Conservation (phyloP, 495 filamentous ascomycete species). For the Parathielavia appendiculata region DNA sequence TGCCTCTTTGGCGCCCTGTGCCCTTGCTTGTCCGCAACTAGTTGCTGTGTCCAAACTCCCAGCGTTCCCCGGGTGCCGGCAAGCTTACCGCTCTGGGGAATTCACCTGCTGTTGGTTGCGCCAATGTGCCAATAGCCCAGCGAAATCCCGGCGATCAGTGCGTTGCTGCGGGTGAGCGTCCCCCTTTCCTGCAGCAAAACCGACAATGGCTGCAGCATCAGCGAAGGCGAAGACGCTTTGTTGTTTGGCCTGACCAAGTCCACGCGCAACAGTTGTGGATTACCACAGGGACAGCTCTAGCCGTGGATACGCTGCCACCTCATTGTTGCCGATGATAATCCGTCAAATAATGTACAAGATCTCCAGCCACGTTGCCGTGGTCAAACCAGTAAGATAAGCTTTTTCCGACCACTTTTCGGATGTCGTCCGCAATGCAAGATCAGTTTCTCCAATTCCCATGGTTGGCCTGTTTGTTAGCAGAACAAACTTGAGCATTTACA, state of each 20-base stretch:
- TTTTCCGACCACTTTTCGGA: too few species aligned
- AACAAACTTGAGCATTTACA: too few species aligned
- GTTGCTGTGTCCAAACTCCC: not conserved
- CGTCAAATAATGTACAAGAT: too few species aligned
- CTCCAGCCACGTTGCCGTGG: too few species aligned
- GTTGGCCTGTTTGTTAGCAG: too few species aligned
- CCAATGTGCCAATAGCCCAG: not conserved
- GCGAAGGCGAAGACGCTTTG: conserved; percentile 16
- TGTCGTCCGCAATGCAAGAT: too few species aligned
- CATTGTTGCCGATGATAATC: too few species aligned
- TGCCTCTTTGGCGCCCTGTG: not conserved
- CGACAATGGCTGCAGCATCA: conserved; percentile 28
- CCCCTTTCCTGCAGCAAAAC: conserved; percentile 12
- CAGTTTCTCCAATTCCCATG: too few species aligned
- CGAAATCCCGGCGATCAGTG: conserved; percentile 10
- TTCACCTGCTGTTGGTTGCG: not conserved
- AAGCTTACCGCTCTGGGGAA: conserved; percentile 1
- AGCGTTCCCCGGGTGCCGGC: not conserved
- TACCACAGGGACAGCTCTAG: not conserved
- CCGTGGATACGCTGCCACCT: too few species aligned
- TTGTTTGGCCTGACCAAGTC: conserved; percentile 1
- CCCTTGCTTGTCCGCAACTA: not conserved
- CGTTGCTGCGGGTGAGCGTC: not conserved
- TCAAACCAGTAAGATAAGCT: too few species aligned
- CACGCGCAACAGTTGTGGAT: not conserved